phyloP scores from a whole-genome alignment of 2,329 filamentous ascomycete genomes.

The Mollisiaceae sp. region DNA sequence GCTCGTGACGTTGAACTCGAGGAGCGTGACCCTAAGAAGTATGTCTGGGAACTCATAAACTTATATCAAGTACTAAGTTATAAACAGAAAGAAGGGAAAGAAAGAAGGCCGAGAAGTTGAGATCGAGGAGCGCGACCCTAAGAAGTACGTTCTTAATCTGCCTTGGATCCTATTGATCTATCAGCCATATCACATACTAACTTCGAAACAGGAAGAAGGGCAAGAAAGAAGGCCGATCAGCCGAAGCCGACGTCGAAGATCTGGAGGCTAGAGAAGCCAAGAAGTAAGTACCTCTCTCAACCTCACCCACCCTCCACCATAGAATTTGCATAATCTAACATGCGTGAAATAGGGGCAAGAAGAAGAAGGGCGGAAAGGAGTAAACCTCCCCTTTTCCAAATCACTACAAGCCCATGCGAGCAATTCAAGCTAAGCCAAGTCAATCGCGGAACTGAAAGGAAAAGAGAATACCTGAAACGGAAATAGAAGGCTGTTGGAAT shows the following conservation, averaged over 20 bases:
- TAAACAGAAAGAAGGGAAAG: not conserved
- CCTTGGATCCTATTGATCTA: too few relatives aligned
- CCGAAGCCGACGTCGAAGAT: not conserved
- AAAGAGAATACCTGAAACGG: too few relatives aligned
- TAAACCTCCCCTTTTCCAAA: not conserved
- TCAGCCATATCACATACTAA: not conserved
- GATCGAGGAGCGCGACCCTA: not conserved
- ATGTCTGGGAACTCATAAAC: too few relatives aligned
- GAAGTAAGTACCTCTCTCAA: not conserved
- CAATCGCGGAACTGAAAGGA: too few relatives aligned
- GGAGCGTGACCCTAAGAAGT: too few relatives aligned
- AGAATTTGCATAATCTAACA: too few relatives aligned
- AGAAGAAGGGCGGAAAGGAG: not conserved
- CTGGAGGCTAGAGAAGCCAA: slow-evolving; percentile 2
- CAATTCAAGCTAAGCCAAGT: too few relatives aligned
- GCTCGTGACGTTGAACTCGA: too few relatives aligned
- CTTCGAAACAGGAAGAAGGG: not conserved
- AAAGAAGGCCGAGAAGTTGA: not conserved
- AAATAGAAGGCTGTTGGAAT: too few relatives aligned
- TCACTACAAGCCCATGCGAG: too few relatives aligned
- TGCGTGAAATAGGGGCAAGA: too few relatives aligned
- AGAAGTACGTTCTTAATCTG: not conserved
- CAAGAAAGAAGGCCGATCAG: slow-evolving; percentile 1
- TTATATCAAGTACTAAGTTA: not conserved
- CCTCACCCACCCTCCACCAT: too few relatives aligned